Conservation (phyloP, 257 asterid genomes). For the Haberlea rhodopensis region DNA sequence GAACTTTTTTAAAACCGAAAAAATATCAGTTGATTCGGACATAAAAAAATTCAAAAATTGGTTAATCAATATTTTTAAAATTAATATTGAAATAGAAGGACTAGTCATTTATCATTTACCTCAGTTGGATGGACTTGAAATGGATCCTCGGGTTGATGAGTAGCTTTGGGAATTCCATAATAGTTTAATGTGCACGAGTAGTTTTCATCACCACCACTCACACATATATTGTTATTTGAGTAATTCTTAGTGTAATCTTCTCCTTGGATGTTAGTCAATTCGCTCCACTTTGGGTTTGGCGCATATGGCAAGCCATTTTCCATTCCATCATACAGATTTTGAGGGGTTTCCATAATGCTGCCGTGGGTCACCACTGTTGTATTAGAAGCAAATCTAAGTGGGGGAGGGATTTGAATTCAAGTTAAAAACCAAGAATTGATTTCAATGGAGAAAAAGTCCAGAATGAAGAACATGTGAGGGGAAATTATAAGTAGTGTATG, state of each 20-base stretch:
- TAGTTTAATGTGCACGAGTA: neutral
- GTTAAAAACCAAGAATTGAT: neutral
- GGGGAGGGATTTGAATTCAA: too few relatives aligned
- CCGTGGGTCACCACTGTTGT: constrained; percentile 12
- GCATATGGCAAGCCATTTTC: constrained; percentile 1
- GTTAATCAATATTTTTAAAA: too few relatives aligned
- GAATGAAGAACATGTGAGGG: too few relatives aligned
- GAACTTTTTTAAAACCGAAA: too few relatives aligned
- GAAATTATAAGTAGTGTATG: too few relatives aligned
- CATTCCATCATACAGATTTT: neutral
- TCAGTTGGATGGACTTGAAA: constrained; percentile 10
- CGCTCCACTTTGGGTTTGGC: constrained; percentile 17
- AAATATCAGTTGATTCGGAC: too few relatives aligned
- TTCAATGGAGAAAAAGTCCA: neutral
- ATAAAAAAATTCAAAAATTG: too few relatives aligned
- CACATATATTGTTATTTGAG: neutral
- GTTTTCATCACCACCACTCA: neutral
- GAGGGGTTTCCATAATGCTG: neutral
- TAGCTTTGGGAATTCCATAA: neutral
- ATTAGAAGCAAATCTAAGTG: constrained; percentile 4
- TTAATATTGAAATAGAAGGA: too few relatives aligned
- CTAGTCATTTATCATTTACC: too few relatives aligned
- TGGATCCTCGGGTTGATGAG: constrained; percentile 1
- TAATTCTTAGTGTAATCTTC: constrained; percentile 5
- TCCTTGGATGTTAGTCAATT: constrained; percentile 21